A percentile compares a stretch with the other conserved stretches of the same genome.
These are phyloP conservation scores for Heritiera fomes DNA, from an alignment of 345 rosid genomes.

Conservation along the genomic window DNA sequence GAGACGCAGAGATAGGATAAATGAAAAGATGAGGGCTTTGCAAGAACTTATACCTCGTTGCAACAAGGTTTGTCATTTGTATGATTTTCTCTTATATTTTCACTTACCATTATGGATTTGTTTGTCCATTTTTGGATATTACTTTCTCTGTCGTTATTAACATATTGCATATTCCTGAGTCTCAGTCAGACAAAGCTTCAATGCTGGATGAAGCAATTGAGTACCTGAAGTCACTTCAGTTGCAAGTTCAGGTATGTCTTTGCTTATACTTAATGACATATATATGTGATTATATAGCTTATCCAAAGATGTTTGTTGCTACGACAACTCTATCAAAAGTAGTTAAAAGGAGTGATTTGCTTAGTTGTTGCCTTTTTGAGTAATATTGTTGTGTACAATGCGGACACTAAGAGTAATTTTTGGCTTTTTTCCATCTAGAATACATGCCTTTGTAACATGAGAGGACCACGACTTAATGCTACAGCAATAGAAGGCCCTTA, in stretches of 20 bases:
- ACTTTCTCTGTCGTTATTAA: not conserved
- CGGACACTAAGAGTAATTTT: not conserved
- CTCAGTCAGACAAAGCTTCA: constrained; percentile 62
- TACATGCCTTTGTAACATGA: not conserved
- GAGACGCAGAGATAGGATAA: constrained; percentile 70
- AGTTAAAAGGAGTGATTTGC: not conserved
- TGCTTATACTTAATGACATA: not conserved
- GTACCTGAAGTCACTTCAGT: constrained; percentile 57
- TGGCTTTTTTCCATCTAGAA: not conserved
- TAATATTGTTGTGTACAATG: constrained; percentile 9
- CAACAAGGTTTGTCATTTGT: constrained; percentile 38
- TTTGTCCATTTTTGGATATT: not conserved
- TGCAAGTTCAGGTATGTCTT: constrained; percentile 54
- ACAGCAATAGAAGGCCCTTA: not conserved
- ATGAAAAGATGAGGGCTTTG: constrained; percentile 64
- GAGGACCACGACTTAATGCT: not conserved
- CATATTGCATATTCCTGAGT: not conserved
- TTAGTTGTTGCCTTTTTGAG: not conserved
- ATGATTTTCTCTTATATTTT: not conserved
- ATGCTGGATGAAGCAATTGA: constrained; percentile 67
- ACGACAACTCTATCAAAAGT: not conserved
- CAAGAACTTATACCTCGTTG: constrained; percentile 63
- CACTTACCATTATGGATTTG: not conserved
- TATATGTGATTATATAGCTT: not conserved
- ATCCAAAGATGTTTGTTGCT: not conserved